A percentile compares a stretch with the other conserved stretches of the same genome.
Conservation (phyloP, 495 filamentous ascomycete species). For the Penicillium pulvis region DNA sequence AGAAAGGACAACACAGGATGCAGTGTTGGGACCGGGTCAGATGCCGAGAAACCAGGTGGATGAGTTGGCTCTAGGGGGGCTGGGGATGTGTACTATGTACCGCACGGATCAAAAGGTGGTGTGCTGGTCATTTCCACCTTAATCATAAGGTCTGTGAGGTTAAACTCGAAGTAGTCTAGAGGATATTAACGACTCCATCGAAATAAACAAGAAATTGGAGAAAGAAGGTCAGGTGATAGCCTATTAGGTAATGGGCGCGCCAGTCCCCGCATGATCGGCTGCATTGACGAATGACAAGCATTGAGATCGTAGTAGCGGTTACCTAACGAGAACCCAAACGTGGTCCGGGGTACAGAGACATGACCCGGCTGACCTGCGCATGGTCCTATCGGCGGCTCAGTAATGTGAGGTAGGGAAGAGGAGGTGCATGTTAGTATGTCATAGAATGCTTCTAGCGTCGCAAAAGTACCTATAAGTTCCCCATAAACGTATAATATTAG, state of each 20-base stretch:
- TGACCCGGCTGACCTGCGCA: slow-evolving; percentile 23
- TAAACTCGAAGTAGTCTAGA: not conserved
- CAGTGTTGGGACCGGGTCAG: not conserved
- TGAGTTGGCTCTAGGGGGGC: not conserved
- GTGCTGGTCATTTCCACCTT: not conserved
- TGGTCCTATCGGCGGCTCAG: slow-evolving; percentile 8
- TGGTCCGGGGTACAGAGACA: slow-evolving; percentile 22
- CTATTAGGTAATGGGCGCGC: slow-evolving; percentile 28
- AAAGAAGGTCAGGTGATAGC: slow-evolving; percentile 27
- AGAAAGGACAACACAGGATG: not conserved
- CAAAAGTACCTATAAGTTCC: not conserved
- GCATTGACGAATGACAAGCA: slow-evolving; percentile 13
- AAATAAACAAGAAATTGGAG: slow-evolving; percentile 10
- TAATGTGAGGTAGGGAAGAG: slow-evolving; percentile 13
- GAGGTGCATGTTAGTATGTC: slow-evolving; percentile 14
- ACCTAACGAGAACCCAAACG: slow-evolving; percentile 29
- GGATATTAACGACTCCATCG: not conserved
- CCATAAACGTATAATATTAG: not conserved
- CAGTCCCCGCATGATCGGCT: slow-evolving; percentile 29
- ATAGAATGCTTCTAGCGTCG: slow-evolving; percentile 4
- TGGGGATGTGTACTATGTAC: not conserved
- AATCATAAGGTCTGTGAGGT: not conserved
- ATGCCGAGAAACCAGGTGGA: not conserved
- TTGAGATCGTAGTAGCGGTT: slow-evolving; percentile 13
- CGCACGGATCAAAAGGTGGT: not conserved